Evolutionary conservation across 805 yeast genomes (phyloP), one percentile per base, ranked within the genome.

Genomic region (Kodamaea hsintzibuensis): DNA sequence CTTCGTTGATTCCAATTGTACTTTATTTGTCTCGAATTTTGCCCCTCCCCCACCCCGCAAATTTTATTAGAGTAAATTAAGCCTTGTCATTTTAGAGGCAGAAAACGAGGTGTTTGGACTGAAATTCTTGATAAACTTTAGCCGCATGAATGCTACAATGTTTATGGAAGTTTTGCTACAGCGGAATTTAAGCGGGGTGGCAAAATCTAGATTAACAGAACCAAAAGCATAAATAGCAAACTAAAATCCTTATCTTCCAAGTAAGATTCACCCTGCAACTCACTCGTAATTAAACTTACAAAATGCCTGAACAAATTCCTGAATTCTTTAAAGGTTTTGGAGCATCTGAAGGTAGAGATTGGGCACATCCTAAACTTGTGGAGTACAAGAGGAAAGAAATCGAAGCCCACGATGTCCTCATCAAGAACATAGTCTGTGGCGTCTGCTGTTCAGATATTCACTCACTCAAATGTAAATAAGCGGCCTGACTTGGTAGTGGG

Each of bases 401-500:
- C 51, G 52, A 55, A 13, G 63, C 67, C 12, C 60, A 61, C 37
- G 88, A 84, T 59, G 75, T 84, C 42, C 85, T 82, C 57, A 73
- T 84, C 47, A 81, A 82, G 63, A 78, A 82, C 48, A 84, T 80
- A 58, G 79, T 82, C 54, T 83, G 87, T 67, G 88, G 88, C 60
- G 70, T 84, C 16, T 84, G 89, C 68, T 86, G 85, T 35, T 74
- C 82, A 16, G 88, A 84, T 59, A 70, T 77, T 51, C 86, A 83
- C 62, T 69, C 79, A 35, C 73, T 74, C 46, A 69, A 69, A 51
- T 83, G 80, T 19, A 80, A 77, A 25, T 83, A 64, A 67, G 47
- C 68, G 68, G 43, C 70, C 70, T 8, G 70, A 72, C 52, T 71
- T 77, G 37, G 74, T 78, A 35, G 74, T 72, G 7, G 91, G 91